A percentile compares a stretch with the other conserved stretches of the same genome.
These are phyloP conservation scores for Oryza glumipatula DNA, from an alignment of 176 grass and related monocot genomes.

Conservation along the genomic window DNA sequence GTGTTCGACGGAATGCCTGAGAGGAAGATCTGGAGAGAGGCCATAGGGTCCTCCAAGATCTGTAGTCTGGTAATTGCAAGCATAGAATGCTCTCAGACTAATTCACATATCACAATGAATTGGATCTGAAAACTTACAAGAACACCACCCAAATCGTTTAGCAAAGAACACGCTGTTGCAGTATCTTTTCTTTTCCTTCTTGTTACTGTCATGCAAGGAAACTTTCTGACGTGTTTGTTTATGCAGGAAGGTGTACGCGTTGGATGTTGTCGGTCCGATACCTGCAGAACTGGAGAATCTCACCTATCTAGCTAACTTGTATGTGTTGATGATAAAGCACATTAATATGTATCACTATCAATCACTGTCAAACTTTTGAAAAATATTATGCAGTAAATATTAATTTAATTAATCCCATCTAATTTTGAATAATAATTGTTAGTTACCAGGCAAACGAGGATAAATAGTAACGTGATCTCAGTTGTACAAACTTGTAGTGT, in stretches of 20 bases:
- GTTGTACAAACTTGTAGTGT: not conserved
- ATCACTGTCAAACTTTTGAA: not conserved
- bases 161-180: too few relatives aligned
- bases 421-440: not conserved
- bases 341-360: not conserved
- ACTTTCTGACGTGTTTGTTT: not conserved
- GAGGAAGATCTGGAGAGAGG: not conserved
- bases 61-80: too few relatives aligned
- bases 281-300: constrained; percentile 62
- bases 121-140: not conserved
- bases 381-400: not conserved
- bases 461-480: too few relatives aligned
- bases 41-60: too few relatives aligned
- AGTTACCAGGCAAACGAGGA: too few relatives aligned
- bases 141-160: too few relatives aligned
- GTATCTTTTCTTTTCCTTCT: not conserved
- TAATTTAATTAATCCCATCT: not conserved
- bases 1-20: constrained; percentile 14
- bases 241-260: constrained; percentile 47
- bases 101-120: too few relatives aligned
- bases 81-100: too few relatives aligned
- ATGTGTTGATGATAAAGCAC: not conserved
- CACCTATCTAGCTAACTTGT: constrained; percentile 53
- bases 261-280: constrained; percentile 58
- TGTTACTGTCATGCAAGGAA: too few relatives aligned